Evolutionary conservation across 495 filamentous ascomycete genomes (phyloP), one percentile per base, ranked within the genome.

Genomic region (Daldinia vernicosa): DNA sequence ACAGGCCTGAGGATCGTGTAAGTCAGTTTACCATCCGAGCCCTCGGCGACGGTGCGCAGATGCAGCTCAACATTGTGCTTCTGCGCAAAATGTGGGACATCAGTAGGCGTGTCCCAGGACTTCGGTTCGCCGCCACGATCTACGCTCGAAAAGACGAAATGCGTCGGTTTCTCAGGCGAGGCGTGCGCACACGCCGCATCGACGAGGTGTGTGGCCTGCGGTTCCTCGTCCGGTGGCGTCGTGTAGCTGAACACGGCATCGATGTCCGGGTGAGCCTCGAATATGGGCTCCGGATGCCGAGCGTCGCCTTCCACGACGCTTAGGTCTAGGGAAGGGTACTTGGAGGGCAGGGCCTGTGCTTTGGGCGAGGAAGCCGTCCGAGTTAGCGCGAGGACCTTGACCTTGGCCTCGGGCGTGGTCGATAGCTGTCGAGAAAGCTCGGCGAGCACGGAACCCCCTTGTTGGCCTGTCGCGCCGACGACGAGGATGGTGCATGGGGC

Each of bases 381-480:
- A 0, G 91, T 93, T 14, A 93, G 80, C 19, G 89, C 92, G 15
- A 93, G 84, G 71, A 94, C 88, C 56, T 88, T 84, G 76, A 89
- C 82, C 8, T 79, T 74, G n/a, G 78, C 61, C 3, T 67, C 51
- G 43, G 80, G 53, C 5, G 79, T 78, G 14, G 70, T 53, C 1
- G 52, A 28, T 11, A 67, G 51, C 17, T 89, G 77, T 9, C 37
- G 37, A 27, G 66, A 63, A 33, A 93, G 86, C 56, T 83, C 85
- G 4, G 84, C 76, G 71, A 94, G 81, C 35, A 89, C 77, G 12
- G 85, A 82, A 28, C 88, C 84, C 62, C 92, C 91, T 77, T 93
- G 92, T 67, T 91, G 86, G 75, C 90, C 90, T 0, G 89, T 94
- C 4, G 89, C 91, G 19, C 91, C 91, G 22, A 89, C 88, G 63